These are phyloP conservation scores for Nemania bipapillata DNA, from an alignment of 2,329 filamentous ascomycete genomes.

Conservation along the genomic window DNA sequence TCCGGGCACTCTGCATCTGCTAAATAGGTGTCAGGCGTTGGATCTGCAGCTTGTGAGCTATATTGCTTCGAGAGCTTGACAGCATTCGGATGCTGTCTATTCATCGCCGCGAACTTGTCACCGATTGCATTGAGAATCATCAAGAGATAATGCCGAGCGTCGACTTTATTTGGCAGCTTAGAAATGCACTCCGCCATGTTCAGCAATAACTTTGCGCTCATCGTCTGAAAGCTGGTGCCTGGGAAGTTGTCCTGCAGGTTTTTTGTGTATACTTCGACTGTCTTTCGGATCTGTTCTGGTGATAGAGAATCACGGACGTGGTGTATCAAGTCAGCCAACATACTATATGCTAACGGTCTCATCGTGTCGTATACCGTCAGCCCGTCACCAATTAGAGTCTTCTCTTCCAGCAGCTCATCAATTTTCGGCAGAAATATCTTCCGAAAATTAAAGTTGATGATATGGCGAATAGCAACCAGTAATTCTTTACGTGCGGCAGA, in stretches of 20 bases:
- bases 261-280: constrained; percentile 95
- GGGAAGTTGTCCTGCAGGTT: constrained; percentile 96
- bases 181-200: constrained; percentile 99
- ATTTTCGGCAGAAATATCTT: constrained; percentile 96
- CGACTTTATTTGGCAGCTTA: constrained; percentile 89
- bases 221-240: constrained; percentile 98
- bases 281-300: constrained; percentile 91
- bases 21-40: constrained; percentile 78
- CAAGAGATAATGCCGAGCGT: constrained; percentile 93
- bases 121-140: constrained; percentile 98
- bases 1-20: constrained; percentile 86
- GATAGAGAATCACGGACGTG: constrained; percentile 91
- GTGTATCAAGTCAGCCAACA: constrained; percentile 97
- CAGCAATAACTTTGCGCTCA: constrained; percentile 95
- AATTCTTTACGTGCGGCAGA: constrained; percentile 94
- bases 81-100: constrained; percentile 92
- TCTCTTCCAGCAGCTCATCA: constrained; percentile 91
- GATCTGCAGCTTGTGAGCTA: constrained; percentile 72
- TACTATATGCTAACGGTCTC: constrained; percentile 94
- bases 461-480: constrained; percentile 94
- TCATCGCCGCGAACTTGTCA: constrained; percentile 98
- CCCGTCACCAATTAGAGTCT: constrained; percentile 93
- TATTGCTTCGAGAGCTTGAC: constrained; percentile 89
- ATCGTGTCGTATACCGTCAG: constrained; percentile 97
- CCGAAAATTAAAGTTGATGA: constrained; percentile 98